Percentiles rank a stretch among this genome's conserved stretches.
phyloP scores from a whole-genome alignment of 2,329 filamentous ascomycete genomes.

The Fusarium papillatum region DNA sequence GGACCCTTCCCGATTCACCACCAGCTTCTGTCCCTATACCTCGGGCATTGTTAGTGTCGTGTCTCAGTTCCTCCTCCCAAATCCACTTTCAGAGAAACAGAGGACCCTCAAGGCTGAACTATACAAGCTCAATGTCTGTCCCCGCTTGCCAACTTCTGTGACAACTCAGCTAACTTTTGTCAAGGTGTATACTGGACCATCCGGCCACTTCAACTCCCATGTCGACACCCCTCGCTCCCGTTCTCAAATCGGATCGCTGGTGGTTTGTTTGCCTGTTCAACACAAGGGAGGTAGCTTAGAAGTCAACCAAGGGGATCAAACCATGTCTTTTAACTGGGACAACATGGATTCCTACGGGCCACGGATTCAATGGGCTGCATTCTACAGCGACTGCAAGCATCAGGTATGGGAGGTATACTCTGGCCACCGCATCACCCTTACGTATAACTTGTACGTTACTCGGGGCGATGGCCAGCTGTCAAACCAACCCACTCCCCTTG shows the following conservation, averaged over 20 bases:
- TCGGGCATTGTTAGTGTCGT: constrained; percentile 65
- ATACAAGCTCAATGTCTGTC: constrained; percentile 65
- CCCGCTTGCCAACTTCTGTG: fast-evolving
- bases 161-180: not conserved
- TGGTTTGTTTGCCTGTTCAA: constrained; percentile 60
- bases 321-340: constrained; percentile 57
- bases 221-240: constrained; percentile 66
- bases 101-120: constrained; percentile 63
- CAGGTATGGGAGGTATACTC: constrained; percentile 62
- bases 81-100: not conserved
- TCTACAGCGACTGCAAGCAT: constrained; percentile 67
- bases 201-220: constrained; percentile 63
- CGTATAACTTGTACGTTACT: constrained; percentile 64
- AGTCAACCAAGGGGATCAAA: constrained; percentile 55
- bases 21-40: constrained; percentile 64
- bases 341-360: not conserved
- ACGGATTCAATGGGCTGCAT: constrained; percentile 61
- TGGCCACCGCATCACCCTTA: constrained; percentile 65
- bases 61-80: constrained; percentile 54
- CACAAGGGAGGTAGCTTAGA: constrained; percentile 58
- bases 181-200: constrained; percentile 65
- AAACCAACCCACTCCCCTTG: not conserved
- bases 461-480: constrained; percentile 1
- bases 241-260: constrained; percentile 65
- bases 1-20: constrained; percentile 59